These are phyloP conservation scores for Pueraria montana DNA, from an alignment of 306 rosid genomes.

Conservation along the genomic window DNA sequence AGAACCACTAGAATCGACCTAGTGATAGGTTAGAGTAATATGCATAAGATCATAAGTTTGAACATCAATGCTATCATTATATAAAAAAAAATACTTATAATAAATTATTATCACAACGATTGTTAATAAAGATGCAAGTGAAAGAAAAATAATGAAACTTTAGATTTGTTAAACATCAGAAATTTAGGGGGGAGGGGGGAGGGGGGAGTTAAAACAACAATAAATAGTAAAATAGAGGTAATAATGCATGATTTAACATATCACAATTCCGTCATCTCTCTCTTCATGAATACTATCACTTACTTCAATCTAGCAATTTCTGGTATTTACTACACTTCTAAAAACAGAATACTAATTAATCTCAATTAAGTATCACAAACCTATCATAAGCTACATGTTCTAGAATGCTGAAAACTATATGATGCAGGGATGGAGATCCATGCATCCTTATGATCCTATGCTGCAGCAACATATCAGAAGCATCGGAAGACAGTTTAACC, in stretches of 20 bases:
- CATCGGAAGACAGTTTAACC: conserved; percentile 21
- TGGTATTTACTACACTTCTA: background rate
- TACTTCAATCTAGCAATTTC: background rate
- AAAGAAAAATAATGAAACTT: background rate
- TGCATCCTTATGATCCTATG: background rate
- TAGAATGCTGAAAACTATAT: background rate
- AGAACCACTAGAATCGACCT: too few relatives aligned
- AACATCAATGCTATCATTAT: too few relatives aligned
- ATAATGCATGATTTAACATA: background rate
- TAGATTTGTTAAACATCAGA: background rate
- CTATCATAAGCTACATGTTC: background rate
- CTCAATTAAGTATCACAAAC: background rate
- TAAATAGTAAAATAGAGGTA: background rate
- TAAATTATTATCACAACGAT: too few relatives aligned
- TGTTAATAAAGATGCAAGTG: too few relatives aligned
- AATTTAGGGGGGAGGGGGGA: background rate
- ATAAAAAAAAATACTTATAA: too few relatives aligned
- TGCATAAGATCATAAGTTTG: too few relatives aligned
- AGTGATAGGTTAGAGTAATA: too few relatives aligned
- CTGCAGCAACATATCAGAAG: conserved; percentile 2
- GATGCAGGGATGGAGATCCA: background rate
- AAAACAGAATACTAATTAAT: background rate
- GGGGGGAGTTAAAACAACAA: background rate
- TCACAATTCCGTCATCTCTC: background rate
- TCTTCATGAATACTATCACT: background rate